Evolutionary conservation across 495 filamentous ascomycete genomes (phyloP).

Genomic region (Penicillium turbatum): DNA sequence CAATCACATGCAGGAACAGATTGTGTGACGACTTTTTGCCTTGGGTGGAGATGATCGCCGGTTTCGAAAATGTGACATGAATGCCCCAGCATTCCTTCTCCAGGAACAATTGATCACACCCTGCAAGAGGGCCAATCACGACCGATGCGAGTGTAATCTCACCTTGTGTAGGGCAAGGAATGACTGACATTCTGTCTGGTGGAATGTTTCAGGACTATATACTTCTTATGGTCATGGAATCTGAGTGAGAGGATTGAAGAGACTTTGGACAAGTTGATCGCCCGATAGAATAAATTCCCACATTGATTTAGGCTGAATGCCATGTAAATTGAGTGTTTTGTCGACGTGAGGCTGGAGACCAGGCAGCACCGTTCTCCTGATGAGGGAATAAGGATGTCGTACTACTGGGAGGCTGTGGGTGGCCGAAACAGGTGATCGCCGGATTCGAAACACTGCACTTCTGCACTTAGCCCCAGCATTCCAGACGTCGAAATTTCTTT

Average conservation of each 20-base stretch:
- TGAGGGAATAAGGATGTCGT: too few species aligned
- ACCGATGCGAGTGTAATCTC: background rate
- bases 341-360: too few species aligned
- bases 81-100: constrained; percentile 13
- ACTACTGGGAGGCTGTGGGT: too few species aligned
- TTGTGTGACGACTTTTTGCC: background rate
- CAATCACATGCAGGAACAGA: constrained; percentile 15
- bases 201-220: background rate
- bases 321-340: too few species aligned
- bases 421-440: constrained; percentile 6
- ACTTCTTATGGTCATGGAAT: background rate
- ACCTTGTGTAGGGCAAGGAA: background rate
- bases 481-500: constrained; percentile 13
- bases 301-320: too few species aligned
- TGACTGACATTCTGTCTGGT: background rate
- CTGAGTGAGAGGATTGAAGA: too few species aligned
- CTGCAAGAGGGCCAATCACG: background rate
- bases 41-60: constrained; percentile 5
- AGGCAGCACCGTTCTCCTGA: too few species aligned
- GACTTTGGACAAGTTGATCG: too few species aligned
- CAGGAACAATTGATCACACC: background rate
- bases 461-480: constrained; percentile 11
- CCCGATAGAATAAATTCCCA: too few species aligned
- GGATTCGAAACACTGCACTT: constrained; percentile 3
- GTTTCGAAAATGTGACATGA: constrained; percentile 16